These are phyloP conservation scores for Aspergillus campestris DNA, from an alignment of 495 filamentous ascomycete species.

Conservation along the genomic window DNA sequence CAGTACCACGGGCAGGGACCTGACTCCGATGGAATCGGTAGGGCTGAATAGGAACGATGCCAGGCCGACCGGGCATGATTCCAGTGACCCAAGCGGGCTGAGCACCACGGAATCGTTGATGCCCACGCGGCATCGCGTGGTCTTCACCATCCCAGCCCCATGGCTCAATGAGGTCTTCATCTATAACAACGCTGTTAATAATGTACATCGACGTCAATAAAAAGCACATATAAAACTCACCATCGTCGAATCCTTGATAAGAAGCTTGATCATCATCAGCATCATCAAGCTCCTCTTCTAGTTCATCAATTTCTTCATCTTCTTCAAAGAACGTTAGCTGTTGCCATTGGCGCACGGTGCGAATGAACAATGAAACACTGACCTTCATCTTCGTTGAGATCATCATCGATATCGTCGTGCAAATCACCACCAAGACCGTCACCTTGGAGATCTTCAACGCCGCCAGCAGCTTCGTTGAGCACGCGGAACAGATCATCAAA, in stretches of 20 bases:
- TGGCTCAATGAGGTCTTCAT: constrained; percentile 45
- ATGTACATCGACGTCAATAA: background rate
- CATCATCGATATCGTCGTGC: constrained; percentile 53
- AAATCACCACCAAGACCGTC: constrained; percentile 32
- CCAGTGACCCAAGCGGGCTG: constrained; percentile 37
- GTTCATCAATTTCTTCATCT: constrained; percentile 47
- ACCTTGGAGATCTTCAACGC: constrained; percentile 27
- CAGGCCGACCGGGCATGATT: constrained; percentile 34
- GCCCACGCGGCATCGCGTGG: constrained; percentile 31
- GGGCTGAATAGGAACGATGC: constrained; percentile 39
- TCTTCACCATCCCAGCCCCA: constrained; percentile 51
- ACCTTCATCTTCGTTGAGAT: constrained; percentile 62
- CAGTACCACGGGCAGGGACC: constrained; percentile 42
- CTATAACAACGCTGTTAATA: constrained; percentile 14
- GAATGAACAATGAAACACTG: constrained; percentile 23
- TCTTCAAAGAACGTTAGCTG: constrained; percentile 17
- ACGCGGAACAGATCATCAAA: constrained; percentile 36
- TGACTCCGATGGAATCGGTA: constrained; percentile 49
- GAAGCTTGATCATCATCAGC: constrained; percentile 40
- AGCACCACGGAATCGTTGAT: constrained; percentile 36
- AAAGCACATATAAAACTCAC: constrained; percentile 11
- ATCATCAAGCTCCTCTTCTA: constrained; percentile 43
- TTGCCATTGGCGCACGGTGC: background rate
- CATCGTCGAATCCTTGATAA: constrained; percentile 39
- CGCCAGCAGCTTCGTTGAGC: constrained; percentile 32